Base-by-base conservation (phyloP, 768 basidiomycete species). In the Cystobasidium tubakii region DNA sequence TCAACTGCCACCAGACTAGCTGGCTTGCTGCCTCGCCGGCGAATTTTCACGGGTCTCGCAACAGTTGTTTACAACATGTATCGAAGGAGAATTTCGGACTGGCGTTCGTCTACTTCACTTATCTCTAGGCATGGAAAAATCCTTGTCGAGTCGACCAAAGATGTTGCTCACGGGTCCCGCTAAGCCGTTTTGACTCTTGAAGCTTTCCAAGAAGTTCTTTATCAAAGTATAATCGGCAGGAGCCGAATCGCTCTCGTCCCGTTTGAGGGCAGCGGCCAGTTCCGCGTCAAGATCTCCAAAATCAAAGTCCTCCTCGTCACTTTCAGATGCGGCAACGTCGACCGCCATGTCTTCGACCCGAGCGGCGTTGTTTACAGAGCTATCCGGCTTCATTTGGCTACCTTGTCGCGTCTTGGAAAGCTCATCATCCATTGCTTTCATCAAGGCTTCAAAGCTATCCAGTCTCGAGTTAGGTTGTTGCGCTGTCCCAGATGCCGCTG, bases 121-220 rank as follows among this genome's bases (percentile, higher is more conserved):
- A 77, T 92, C 90, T 78, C 89, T 84, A 12, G 91, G 91, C 43
- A 92, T 81, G 50, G 84, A 78, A 84, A 90, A 90, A 0, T 85
- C 89, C 55, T 87, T 87, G 70, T 81, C 87, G 75, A 99, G 80
- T 76, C 92, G 84, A 46, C 96, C 91, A 50, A 88, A 90, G 55
- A 99, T 83, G 79, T 88, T 96, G 66, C 94, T 86, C 17, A 96
- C 94, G 27, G 94, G 96, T 0, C 96, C 96, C 29, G 90, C 87
- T 63, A 90, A 81, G 27, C 96, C 96, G 9, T 80, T 89, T 79
- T 99, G 96, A 75, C 88, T 88, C 80, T 91, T 92, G 84, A 91
- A 97, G 81, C 92, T 95, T 83, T 96, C 92, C 81, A 98, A 82
- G 81, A 99, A 93, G 81, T 96, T 95, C 82, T 92, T 95, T 83